phyloP scores from a whole-genome alignment of 2,329 filamentous ascomycete genomes.

The Ophiostoma sp. region DNA sequence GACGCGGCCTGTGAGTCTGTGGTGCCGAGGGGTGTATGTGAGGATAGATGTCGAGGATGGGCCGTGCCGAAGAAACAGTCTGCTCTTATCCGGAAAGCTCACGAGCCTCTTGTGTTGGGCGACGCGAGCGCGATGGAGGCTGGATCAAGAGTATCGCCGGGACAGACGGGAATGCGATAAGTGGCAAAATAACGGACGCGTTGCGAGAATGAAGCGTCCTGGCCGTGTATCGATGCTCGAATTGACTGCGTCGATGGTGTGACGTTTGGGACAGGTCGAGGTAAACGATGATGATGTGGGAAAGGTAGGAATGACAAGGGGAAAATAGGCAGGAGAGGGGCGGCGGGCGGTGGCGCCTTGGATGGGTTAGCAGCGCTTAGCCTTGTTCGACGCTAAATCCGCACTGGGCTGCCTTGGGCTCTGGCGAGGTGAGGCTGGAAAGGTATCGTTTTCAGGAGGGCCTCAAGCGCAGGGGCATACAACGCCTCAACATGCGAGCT shows the following conservation, averaged over 20 bases:
- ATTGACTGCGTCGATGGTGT: not conserved
- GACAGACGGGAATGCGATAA: not conserved
- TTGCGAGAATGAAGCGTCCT: not conserved
- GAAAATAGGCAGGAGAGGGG: slow-evolving; percentile 15
- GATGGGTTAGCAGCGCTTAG: slow-evolving; percentile 3
- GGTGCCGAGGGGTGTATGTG: not conserved
- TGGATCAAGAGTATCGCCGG: not conserved
- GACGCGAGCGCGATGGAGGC: not conserved
- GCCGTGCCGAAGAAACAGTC: not conserved
- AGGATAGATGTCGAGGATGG: not conserved
- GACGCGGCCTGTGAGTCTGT: not conserved
- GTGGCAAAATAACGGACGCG: not conserved
- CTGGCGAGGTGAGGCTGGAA: slow-evolving; percentile 2
- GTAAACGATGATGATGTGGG: slow-evolving; percentile 4
- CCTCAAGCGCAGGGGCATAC: not conserved
- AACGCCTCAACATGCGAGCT: not conserved
- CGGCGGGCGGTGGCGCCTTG: slow-evolving; percentile 9
- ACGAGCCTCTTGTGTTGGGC: not conserved
- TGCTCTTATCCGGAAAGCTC: not conserved
- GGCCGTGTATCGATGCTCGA: not conserved
- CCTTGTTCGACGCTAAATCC: slow-evolving; percentile 10
- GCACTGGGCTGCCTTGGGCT: slow-evolving; percentile 6
- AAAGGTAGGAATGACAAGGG: not conserved
- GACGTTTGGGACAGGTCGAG: slow-evolving; percentile 2
- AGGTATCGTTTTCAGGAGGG: not conserved